These are phyloP conservation scores for Capronia epimyces DNA, from an alignment of 2,329 filamentous ascomycete species.

Conservation along the genomic window DNA sequence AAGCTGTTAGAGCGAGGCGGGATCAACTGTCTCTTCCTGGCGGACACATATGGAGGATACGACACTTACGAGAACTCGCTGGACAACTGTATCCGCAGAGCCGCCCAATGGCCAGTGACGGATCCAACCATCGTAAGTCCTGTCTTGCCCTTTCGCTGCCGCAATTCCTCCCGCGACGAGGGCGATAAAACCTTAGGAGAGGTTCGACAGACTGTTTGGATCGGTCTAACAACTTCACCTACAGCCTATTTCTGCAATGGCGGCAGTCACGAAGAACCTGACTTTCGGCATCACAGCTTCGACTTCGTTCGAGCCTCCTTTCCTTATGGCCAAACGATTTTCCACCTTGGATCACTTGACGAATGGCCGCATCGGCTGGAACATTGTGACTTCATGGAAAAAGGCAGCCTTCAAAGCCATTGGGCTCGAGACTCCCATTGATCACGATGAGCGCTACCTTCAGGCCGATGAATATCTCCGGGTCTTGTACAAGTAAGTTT, in stretches of 20 bases:
- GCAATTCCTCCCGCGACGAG: too few species aligned
- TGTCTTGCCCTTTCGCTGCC: neutral
- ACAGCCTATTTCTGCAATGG: conserved; percentile 59
- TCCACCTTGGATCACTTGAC: conserved; percentile 60
- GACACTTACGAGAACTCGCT: conserved; percentile 43
- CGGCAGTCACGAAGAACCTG: conserved; percentile 60
- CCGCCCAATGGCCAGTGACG: conserved; percentile 60
- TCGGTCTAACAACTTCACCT: neutral
- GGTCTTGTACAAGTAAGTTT: conserved; percentile 55
- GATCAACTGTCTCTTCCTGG: conserved; percentile 59
- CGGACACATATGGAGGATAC: conserved; percentile 50
- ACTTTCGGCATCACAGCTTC: conserved; percentile 59
- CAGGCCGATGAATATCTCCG: conserved; percentile 59
- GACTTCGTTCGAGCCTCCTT: conserved; percentile 59
- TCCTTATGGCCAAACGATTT: conserved; percentile 57
- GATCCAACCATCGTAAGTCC: conserved; percentile 56
- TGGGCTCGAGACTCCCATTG: conserved; percentile 52
- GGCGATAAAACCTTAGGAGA: too few species aligned
- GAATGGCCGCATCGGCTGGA: conserved; percentile 58
- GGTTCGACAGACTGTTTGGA: neutral
- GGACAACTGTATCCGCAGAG: conserved; percentile 57
- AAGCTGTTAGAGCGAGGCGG: conserved; percentile 52
- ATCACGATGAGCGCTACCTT: conserved; percentile 57
- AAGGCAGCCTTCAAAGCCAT: conserved; percentile 60
- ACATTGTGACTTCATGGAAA: conserved; percentile 61